These are phyloP conservation scores for Mortierella sp. DNA, from an alignment of 371 early-diverging fungal species.

Conservation along the genomic window DNA sequence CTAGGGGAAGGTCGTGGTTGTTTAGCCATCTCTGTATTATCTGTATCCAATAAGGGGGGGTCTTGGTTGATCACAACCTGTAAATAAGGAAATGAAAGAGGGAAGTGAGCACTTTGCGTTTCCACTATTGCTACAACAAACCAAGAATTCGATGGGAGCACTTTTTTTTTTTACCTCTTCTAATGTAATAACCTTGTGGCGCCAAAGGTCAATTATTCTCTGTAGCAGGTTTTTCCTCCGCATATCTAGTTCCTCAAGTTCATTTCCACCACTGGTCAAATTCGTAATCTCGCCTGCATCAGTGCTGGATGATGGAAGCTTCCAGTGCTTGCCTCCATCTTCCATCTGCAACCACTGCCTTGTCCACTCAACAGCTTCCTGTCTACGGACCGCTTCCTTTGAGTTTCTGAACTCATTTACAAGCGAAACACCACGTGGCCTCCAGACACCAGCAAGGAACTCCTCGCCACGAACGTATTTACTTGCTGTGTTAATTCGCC, in stretches of 20 bases:
- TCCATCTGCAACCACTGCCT: conserved; percentile 56
- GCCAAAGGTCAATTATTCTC: conserved; percentile 66
- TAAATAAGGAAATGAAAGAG: background rate
- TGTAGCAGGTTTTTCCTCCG: conserved; percentile 45
- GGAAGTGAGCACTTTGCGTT: no score
- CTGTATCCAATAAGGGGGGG: conserved; percentile 65
- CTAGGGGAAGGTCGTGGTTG: conserved; percentile 57
- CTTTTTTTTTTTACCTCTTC: conserved; percentile 61
- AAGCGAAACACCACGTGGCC: conserved; percentile 80
- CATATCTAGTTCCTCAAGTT: conserved; percentile 7
- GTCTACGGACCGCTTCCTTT: conserved; percentile 53
- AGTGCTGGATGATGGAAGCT: background rate
- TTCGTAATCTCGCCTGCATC: background rate
- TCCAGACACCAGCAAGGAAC: conserved; percentile 75
- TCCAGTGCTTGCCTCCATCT: background rate
- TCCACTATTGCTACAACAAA: background rate
- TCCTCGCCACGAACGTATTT: conserved; percentile 93
- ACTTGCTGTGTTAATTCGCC: conserved; percentile 84
- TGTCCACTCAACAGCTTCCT: conserved; percentile 67
- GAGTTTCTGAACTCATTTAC: conserved; percentile 73
- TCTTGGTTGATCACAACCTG: conserved; percentile 63
- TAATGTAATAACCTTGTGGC: conserved; percentile 58
- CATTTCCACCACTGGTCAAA: background rate
- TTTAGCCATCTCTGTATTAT: conserved; percentile 56
- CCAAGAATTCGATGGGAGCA: background rate